These are phyloP conservation scores for Geotrichum aggregatum DNA, from an alignment of 1,139 yeast genomes.

Conservation along the genomic window DNA sequence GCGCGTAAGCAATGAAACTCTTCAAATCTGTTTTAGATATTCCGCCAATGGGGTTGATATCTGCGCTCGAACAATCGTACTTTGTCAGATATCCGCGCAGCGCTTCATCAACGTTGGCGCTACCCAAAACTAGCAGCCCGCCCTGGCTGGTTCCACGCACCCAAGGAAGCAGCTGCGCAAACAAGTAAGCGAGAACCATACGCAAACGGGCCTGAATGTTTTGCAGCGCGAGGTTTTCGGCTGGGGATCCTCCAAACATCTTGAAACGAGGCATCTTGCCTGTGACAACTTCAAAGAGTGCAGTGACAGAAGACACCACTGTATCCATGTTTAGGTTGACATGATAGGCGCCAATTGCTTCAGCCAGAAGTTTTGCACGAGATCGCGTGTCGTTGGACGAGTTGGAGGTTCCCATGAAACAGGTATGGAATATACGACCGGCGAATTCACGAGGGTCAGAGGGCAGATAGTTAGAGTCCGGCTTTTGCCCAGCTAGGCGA, in stretches of 20 bases:
- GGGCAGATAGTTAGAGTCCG: constrained; percentile 57
- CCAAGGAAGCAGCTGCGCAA: constrained; percentile 96
- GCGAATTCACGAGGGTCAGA: constrained; percentile 72
- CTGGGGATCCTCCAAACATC: constrained; percentile 86
- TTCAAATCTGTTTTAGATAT: constrained; percentile 90
- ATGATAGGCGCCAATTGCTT: constrained; percentile 80
- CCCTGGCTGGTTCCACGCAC: constrained; percentile 67
- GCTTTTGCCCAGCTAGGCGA: constrained; percentile 51
- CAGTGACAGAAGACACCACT: constrained; percentile 67
- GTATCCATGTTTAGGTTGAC: constrained; percentile 87
- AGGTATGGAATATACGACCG: constrained; percentile 70
- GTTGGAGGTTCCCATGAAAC: constrained; percentile 93
- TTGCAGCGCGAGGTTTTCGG: constrained; percentile 89
- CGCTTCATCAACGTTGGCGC: constrained; percentile 98
- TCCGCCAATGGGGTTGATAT: constrained; percentile 95
- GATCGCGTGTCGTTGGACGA: constrained; percentile 81
- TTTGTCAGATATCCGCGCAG: constrained; percentile 92
- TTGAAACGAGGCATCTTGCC: constrained; percentile 85
- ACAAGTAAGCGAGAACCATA: constrained; percentile 88
- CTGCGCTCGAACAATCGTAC: constrained; percentile 96
- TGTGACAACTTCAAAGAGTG: constrained; percentile 80
- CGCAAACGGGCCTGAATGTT: constrained; percentile 93
- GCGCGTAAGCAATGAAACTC: constrained; percentile 77
- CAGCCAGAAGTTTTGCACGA: constrained; percentile 77
- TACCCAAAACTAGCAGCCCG: constrained; percentile 84